Evolutionary conservation across 495 filamentous ascomycete species (phyloP).

Genomic region (Lasiosphaeris hirsuta): DNA sequence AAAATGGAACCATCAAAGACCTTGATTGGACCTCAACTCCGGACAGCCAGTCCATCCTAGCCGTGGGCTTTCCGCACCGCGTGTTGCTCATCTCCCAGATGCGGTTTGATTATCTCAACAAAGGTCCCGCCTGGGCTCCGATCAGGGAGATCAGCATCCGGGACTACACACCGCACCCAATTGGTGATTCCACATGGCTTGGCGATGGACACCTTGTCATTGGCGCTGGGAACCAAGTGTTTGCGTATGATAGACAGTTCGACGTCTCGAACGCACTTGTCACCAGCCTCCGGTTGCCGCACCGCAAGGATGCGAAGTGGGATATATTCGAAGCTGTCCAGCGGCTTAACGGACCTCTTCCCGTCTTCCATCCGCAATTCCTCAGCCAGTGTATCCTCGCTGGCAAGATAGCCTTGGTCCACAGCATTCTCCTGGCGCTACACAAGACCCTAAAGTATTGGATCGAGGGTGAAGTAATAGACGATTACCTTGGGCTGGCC

Average conservation of each 20-base stretch:
- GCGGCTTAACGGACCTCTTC: conserved; percentile 79
- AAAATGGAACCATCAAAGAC: conserved; percentile 69
- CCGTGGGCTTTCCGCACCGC: conserved; percentile 83
- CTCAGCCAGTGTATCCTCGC: conserved; percentile 82
- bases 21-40: conserved; percentile 95
- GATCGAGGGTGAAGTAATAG: conserved; percentile 75
- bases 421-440: conserved; percentile 70
- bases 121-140: conserved; percentile 84
- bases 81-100: conserved; percentile 86
- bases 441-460: conserved; percentile 77
- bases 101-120: conserved; percentile 88
- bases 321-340: conserved; percentile 80
- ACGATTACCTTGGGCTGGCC: conserved; percentile 72
- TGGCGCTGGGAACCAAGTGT: conserved; percentile 90
- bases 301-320: conserved; percentile 39
- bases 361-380: conserved; percentile 92
- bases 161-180: conserved; percentile 83
- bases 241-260: conserved; percentile 74
- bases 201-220: conserved; percentile 79
- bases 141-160: conserved; percentile 79
- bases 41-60: conserved; percentile 84
- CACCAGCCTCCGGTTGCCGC: conserved; percentile 60
- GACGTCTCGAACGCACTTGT: conserved; percentile 61
- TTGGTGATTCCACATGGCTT: conserved; percentile 90
- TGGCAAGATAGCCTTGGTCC: conserved; percentile 71